Percentiles rank a stretch among this genome's conserved stretches.
Evolutionary conservation across 2,329 filamentous ascomycete genomes (phyloP).

Genomic region (Fusarium torulosum): DNA sequence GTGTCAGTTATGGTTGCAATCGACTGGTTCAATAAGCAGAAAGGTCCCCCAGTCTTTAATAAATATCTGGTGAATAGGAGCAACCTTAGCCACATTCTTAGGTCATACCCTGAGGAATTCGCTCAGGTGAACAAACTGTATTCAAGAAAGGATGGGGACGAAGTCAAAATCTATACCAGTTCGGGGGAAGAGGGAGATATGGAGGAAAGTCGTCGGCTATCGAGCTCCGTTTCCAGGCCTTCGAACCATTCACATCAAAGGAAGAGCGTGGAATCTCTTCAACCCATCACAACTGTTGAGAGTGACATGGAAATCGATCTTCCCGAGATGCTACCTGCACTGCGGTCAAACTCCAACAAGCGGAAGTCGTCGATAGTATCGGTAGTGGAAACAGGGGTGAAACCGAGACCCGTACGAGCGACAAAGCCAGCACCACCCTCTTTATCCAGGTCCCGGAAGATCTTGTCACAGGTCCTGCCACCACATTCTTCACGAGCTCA

Average conservation of each 20-base stretch:
- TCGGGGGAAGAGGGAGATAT: slow-evolving; percentile 19
- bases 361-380: slow-evolving; percentile 3
- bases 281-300: slow-evolving; percentile 13
- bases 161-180: slow-evolving; percentile 35
- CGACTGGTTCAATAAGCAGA: slow-evolving; percentile 57
- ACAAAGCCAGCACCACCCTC: neutral
- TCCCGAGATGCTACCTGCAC: slow-evolving; percentile 2
- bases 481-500: slow-evolving; percentile 20
- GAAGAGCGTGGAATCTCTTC: neutral
- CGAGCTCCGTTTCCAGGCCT: neutral
- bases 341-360: slow-evolving; percentile 2
- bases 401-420: neutral
- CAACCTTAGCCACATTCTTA: slow-evolving; percentile 54
- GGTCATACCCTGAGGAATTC: slow-evolving; percentile 52
- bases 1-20: slow-evolving; percentile 54
- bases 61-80: slow-evolving; percentile 52
- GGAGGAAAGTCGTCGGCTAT: slow-evolving; percentile 1
- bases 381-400: neutral
- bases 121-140: slow-evolving; percentile 30
- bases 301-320: slow-evolving; percentile 37
- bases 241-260: neutral
- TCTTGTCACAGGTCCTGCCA: neutral
- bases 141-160: slow-evolving; percentile 23
- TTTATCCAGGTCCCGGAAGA: neutral
- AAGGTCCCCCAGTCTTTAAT: slow-evolving; percentile 41